Conservation (phyloP, 805 yeast genomes). For the Teunomyces kruisii region DNA sequence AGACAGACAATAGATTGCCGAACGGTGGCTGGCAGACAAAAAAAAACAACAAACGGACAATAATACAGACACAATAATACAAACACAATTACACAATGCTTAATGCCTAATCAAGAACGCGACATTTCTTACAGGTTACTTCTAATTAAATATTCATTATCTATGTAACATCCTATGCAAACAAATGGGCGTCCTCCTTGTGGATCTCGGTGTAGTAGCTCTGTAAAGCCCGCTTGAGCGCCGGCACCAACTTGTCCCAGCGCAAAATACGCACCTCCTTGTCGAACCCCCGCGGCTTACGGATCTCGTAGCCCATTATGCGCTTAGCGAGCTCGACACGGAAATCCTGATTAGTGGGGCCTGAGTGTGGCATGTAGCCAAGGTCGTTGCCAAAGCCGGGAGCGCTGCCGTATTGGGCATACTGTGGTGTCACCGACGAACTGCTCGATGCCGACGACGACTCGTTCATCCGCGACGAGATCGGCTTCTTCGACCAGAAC, state of each 20-base stretch:
- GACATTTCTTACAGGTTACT: too few relatives aligned
- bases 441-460: constrained; percentile 11
- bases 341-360: constrained; percentile 31
- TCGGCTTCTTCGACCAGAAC: constrained; percentile 63
- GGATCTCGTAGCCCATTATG: constrained; percentile 60
- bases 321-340: constrained; percentile 59
- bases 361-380: not conserved
- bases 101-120: too few relatives aligned
- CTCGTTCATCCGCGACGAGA: constrained; percentile 45
- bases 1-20: too few relatives aligned
- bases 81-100: too few relatives aligned
- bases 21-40: too few relatives aligned
- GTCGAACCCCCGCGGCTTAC: constrained; percentile 69
- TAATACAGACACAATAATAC: too few relatives aligned
- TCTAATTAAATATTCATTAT: too few relatives aligned
- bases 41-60: too few relatives aligned
- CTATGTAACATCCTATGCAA: too few relatives aligned
- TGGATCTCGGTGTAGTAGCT: constrained; percentile 65
- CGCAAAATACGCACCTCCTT: constrained; percentile 62
- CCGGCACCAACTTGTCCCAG: constrained; percentile 61
- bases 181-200: constrained; percentile 11
- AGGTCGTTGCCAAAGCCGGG: too few relatives aligned
- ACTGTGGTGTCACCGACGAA: constrained; percentile 2
- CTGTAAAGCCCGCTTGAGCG: constrained; percentile 61
- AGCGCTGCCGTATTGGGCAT: constrained; percentile 3